Evolutionary conservation across 1,284 basidiomycete genomes (phyloP).

Genomic region (Abortiporus biennis): DNA sequence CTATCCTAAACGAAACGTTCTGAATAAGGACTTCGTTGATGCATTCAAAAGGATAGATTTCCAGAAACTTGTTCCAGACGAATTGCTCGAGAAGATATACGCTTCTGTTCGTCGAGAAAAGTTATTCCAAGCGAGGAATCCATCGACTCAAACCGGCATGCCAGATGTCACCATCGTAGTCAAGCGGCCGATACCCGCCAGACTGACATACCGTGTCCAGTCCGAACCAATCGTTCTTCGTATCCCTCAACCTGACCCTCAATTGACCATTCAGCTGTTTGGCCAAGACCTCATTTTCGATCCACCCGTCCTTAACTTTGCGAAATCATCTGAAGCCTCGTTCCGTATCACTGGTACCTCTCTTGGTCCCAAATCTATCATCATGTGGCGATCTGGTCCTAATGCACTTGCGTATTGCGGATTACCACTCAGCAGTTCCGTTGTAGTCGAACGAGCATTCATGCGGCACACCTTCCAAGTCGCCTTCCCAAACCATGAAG

Average conservation of each 20-base stretch:
- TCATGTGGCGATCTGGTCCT: constrained; percentile 74
- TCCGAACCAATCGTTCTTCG: constrained; percentile 82
- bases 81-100: constrained; percentile 72
- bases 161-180: constrained; percentile 57
- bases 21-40: constrained; percentile 70
- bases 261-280: constrained; percentile 74
- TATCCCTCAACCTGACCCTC: constrained; percentile 75
- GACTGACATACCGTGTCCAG: constrained; percentile 78
- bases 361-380: constrained; percentile 76
- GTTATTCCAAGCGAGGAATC: constrained; percentile 65
- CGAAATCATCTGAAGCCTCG: constrained; percentile 69
- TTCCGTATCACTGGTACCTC: constrained; percentile 82
- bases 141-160: constrained; percentile 28
- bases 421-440: constrained; percentile 67
- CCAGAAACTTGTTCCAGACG: constrained; percentile 62
- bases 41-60: constrained; percentile 75
- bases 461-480: constrained; percentile 94
- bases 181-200: constrained; percentile 67
- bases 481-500: constrained; percentile 70
- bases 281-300: constrained; percentile 86
- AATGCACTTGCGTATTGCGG: constrained; percentile 79
- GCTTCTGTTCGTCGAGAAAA: constrained; percentile 66
- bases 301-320: constrained; percentile 75
- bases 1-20: constrained; percentile 59
- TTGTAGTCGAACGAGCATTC: constrained; percentile 84